Percentiles rank a stretch among this genome's conserved stretches.
Evolutionary conservation across 768 basidiomycete genomes (phyloP).

Genomic region (Termitomyces sp.): DNA sequence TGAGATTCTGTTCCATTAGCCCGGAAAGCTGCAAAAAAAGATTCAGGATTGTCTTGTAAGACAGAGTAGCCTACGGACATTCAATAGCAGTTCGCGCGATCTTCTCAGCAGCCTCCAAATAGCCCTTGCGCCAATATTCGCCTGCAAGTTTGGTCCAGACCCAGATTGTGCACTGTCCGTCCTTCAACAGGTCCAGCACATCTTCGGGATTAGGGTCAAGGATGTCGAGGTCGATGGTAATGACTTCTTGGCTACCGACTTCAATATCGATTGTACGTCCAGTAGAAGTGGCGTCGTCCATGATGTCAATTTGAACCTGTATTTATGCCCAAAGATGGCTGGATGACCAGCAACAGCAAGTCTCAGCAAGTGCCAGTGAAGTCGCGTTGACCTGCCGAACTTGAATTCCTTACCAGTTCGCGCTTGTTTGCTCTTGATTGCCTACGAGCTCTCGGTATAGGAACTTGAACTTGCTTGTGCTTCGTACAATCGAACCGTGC

Average conservation of each 20-base stretch:
- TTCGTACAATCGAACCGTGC: too few relatives aligned
- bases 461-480: not conserved
- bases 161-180: constrained; percentile 68
- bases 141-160: constrained; percentile 83
- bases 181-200: constrained; percentile 68
- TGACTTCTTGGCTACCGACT: constrained; percentile 79
- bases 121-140: constrained; percentile 84
- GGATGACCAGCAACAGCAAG: not conserved
- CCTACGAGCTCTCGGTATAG: not conserved
- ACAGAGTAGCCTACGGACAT: constrained; percentile 35
- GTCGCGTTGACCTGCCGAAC: constrained; percentile 6
- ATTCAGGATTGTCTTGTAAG: constrained; percentile 17
- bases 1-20: constrained; percentile 47
- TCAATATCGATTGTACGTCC: constrained; percentile 72
- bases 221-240: constrained; percentile 86
- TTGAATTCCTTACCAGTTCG: too few relatives aligned
- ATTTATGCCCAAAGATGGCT: not conserved
- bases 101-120: constrained; percentile 73
- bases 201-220: constrained; percentile 80
- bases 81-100: constrained; percentile 68
- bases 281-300: constrained; percentile 35
- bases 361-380: not conserved
- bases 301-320: constrained; percentile 12
- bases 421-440: constrained; percentile 17
- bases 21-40: constrained; percentile 44